Evolutionary conservation across 2,329 filamentous ascomycete genomes (phyloP).

Genomic region (Madurella fahalii): DNA sequence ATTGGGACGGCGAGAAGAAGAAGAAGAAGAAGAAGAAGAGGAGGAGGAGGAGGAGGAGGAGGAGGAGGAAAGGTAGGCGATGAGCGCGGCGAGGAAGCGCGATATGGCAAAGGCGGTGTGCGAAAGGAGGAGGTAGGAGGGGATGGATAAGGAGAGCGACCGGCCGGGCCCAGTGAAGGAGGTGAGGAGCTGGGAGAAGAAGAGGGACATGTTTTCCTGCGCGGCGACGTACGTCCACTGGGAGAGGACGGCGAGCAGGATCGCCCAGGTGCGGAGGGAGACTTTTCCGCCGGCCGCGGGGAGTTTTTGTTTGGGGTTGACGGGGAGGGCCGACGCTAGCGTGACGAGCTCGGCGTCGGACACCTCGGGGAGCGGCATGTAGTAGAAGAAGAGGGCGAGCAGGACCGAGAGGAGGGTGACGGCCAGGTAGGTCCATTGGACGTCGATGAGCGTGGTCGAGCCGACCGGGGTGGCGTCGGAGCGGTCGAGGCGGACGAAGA

Average conservation of each 20-base stretch:
- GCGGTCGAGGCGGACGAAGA: constrained; percentile 59
- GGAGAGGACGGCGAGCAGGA: constrained; percentile 68
- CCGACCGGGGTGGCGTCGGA: constrained; percentile 18
- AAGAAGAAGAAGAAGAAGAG: constrained; percentile 42
- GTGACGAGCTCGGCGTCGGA: constrained; percentile 52
- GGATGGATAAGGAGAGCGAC: constrained; percentile 46
- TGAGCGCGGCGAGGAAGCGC: constrained; percentile 61
- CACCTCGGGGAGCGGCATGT: constrained; percentile 62
- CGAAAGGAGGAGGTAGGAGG: constrained; percentile 64
- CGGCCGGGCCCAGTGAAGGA: constrained; percentile 35
- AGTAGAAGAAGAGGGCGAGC: constrained; percentile 65
- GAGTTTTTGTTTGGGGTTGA: constrained; percentile 46
- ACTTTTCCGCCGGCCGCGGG: constrained; percentile 40
- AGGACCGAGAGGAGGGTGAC: constrained; percentile 70
- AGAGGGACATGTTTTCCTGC: constrained; percentile 63
- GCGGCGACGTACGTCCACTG: constrained; percentile 78
- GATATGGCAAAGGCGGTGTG: constrained; percentile 71
- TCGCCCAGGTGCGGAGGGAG: constrained; percentile 50
- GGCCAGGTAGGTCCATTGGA: constrained; percentile 83
- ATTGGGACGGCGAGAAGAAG: constrained; percentile 35
- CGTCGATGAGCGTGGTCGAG: constrained; percentile 59
- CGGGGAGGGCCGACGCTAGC: constrained; percentile 44
- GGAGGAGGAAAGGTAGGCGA: constrained; percentile 56
- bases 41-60: constrained; percentile 45
- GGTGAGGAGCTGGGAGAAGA: constrained; percentile 51